A percentile compares a stretch with the other conserved stretches of the same genome.
phyloP scores from a whole-genome alignment of 768 basidiomycete species.

The Panaeolus cyanescens region DNA sequence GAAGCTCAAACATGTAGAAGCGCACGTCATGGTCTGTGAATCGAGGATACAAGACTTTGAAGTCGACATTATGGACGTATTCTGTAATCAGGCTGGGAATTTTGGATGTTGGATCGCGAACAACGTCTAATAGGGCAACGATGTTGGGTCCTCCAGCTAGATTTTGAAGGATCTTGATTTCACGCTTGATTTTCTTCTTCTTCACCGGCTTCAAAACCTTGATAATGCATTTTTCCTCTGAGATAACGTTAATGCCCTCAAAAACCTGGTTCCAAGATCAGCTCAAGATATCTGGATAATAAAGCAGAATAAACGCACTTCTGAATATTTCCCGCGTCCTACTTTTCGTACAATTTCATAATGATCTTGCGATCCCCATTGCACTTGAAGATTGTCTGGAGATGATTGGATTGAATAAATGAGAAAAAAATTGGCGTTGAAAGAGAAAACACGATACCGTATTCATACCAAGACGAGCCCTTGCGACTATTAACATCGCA shows the following conservation, averaged over 20 bases:
- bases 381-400: slow-evolving; percentile 92
- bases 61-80: slow-evolving; percentile 98
- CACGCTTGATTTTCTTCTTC: slow-evolving; percentile 99
- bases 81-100: slow-evolving; percentile 97
- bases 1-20: slow-evolving; percentile 94
- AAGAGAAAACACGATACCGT: slow-evolving; percentile 53
- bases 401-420: slow-evolving; percentile 15
- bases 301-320: slow-evolving; percentile 47
- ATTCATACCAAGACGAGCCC: slow-evolving; percentile 94
- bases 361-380: slow-evolving; percentile 96
- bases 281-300: slow-evolving; percentile 10
- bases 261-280: slow-evolving; percentile 61
- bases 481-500: slow-evolving; percentile 85
- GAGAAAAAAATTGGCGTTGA: slow-evolving; percentile 20
- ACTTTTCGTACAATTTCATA: slow-evolving; percentile 98
- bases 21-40: slow-evolving; percentile 96
- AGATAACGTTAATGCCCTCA: slow-evolving; percentile 89
- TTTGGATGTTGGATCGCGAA: slow-evolving; percentile 93
- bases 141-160: slow-evolving; percentile 95
- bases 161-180: slow-evolving; percentile 98
- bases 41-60: slow-evolving; percentile 93
- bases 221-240: slow-evolving; percentile 95
- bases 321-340: slow-evolving; percentile 93
- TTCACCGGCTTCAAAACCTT: slow-evolving; percentile 99
- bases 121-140: slow-evolving; percentile 91